Evolutionary conservation across 805 yeast species (phyloP).

Genomic region (Pichia paraexigua): DNA sequence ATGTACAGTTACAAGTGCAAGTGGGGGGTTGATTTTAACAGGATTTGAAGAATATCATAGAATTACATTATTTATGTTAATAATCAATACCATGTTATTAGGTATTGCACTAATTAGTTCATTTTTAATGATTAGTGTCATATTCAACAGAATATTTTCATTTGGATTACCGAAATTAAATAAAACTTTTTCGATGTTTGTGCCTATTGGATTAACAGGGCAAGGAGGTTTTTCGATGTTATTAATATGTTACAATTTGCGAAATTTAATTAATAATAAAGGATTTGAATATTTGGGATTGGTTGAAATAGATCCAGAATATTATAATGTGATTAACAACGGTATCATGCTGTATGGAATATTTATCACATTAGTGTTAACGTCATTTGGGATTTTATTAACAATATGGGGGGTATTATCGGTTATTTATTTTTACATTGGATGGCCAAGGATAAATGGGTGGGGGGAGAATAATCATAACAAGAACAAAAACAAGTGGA

Average conservation of each 20-base stretch:
- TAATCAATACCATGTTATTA: constrained; percentile 55
- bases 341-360: constrained; percentile 11
- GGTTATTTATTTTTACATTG: constrained; percentile 12
- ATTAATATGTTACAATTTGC: constrained; percentile 16
- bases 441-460: constrained; percentile 12
- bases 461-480: background rate
- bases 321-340: background rate
- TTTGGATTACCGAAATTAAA: constrained; percentile 51
- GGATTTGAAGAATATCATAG: constrained; percentile 21
- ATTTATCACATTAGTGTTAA: constrained; percentile 20
- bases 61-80: constrained; percentile 37
- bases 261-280: constrained; percentile 6
- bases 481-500: no score
- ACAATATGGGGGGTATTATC: constrained; percentile 25
- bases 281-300: constrained; percentile 5
- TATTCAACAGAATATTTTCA: constrained; percentile 50
- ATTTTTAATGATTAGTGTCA: constrained; percentile 42
- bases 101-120: constrained; percentile 44
- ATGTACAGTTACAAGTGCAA: constrained; percentile 63
- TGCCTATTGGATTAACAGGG: constrained; percentile 79
- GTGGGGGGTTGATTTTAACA: constrained; percentile 50
- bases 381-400: constrained; percentile 29
- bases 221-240: constrained; percentile 72
- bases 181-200: constrained; percentile 55
- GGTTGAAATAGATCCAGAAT: background rate